Evolutionary conservation across 768 basidiomycete genomes (phyloP).

Genomic region (Butyriboletus loyo): DNA sequence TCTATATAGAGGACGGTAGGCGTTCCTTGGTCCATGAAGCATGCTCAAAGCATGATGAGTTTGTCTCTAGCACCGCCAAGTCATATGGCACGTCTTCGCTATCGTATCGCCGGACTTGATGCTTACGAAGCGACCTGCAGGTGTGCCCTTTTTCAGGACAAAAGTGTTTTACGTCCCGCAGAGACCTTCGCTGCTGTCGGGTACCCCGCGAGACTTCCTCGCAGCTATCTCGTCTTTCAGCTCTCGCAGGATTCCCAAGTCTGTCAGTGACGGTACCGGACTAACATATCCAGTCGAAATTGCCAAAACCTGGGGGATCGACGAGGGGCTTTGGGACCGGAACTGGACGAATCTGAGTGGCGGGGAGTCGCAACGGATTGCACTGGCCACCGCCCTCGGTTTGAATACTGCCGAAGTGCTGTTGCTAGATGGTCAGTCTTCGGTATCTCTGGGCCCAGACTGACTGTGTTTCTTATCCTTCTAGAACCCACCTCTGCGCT

Average conservation of each 20-base stretch:
- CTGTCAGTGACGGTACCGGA: constrained; percentile 23
- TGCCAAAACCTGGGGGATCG: constrained; percentile 64
- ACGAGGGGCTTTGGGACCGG: constrained; percentile 69
- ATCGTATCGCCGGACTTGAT: not conserved
- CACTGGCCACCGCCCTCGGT: constrained; percentile 71
- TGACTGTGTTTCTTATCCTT: not conserved
- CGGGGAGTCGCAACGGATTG: constrained; percentile 84
- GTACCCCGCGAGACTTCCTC: constrained; percentile 75
- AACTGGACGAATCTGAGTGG: constrained; percentile 81
- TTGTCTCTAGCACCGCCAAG: constrained; percentile 43
- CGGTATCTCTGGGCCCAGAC: not conserved
- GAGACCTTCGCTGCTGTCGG: constrained; percentile 80
- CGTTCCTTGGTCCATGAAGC: not conserved
- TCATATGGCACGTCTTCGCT: constrained; percentile 39
- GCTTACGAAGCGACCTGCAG: constrained; percentile 35
- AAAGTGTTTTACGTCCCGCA: constrained; percentile 86
- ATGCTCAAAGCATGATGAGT: not conserved
- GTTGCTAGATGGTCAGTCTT: constrained; percentile 67
- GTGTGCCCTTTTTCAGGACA: constrained; percentile 75
- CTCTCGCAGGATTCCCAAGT: constrained; percentile 35
- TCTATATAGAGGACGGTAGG: constrained; percentile 64
- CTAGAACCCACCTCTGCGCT: constrained; percentile 89
- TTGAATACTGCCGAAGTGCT: constrained; percentile 75
- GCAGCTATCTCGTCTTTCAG: constrained; percentile 50
- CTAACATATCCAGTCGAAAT: constrained; percentile 48